Base-by-base conservation (phyloP, 2,329 filamentous ascomycete species). In the Beauveria australis region DNA sequence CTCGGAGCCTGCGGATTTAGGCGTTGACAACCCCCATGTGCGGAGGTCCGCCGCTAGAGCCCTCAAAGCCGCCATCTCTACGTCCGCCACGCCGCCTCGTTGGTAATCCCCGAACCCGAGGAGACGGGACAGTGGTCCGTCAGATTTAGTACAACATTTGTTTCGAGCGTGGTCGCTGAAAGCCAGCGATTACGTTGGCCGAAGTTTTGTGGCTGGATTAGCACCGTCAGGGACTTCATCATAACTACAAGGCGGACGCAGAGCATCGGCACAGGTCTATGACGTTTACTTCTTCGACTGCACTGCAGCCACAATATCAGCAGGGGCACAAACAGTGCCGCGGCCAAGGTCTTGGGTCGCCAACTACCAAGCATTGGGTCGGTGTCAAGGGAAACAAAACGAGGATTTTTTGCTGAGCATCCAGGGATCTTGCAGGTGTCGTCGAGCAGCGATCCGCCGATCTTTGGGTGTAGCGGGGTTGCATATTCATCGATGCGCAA, bases 1-100 rank as follows among this genome's bases (percentile, higher is more conserved):
- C 28, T 24, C 47, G 28, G 53, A 22, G n/a, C 24, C 53, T 48
- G 55, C 55, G 55, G 55, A 59, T 44, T 52, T 59, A 52, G 47
- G 55, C 55, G 26, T 10, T 14, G 19, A 18, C 28, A 24, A 16
- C 12, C 26, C 26, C 26, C 1, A 33, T 18, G 16, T 46, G 53
- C 53, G 43, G 28, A 56, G 26, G 41, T 56, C n/a, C 53, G 41
- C 52, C 40, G 30, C n/a, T 14, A 22, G n/a, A 16, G 2, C 19
- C 9, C 1, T 19, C 12, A 55, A 30, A 18, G n/a, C 51, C 49
- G 49, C 22, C 49, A 26, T 7, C 49, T 40, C 49, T 33, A 30
- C 33, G 30, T 3, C 26, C 26, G 26, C 26, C 26, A 28, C 26
- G 26, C 37, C 30, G 30, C 33, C 8, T 14, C 14, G 47, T 26